Base-by-base conservation (phyloP, 177 flowering plant genomes). In the Telopea speciosissima region DNA sequence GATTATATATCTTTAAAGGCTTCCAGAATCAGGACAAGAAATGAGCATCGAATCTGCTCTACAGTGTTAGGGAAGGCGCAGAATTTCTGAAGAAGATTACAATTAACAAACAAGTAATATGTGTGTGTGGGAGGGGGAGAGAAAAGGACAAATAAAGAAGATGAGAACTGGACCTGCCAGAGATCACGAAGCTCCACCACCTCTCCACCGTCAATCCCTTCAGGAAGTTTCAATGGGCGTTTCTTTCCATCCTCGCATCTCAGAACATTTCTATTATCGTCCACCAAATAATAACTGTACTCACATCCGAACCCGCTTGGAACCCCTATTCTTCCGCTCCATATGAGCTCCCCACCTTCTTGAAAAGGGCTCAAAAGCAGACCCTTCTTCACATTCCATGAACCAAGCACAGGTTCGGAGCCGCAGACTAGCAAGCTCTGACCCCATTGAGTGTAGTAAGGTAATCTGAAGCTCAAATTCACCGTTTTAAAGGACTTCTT, bases 391-490 rank as follows among this genome's bases (percentile, higher is more conserved):
- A 90, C 91, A 77, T 88, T 77, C 96, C 97, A 87, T 21, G 91
- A 87, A 71, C 99, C 99, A 62, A 94, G 84, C 70, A 82, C 70
- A 2, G 87, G 85, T 49, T 85, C 90, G 5, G 99, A 94, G 54
- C 99, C 99, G 68, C 91, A 89, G 1, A 94, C 91, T 0, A 92
- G 72, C 58, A 94, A 65, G 79, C 82, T 85, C 75, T 94, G 89
- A 9, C 99, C 99, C 99, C 99, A 94, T 0, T 90, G 86, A 63
- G 99, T 94, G 64, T 62, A 87, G 70, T 94, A 92, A 13, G 99
- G 97, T 60, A 94, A 67, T 66, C 88, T 84, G 76, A 94, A 94
- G 72, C 83, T 78, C 76, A 92, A 76, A 24, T 74, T 86, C 77
- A 86, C 87, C 1, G 86, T 80, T 70, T 83, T 88, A 63, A 62